Evolutionary conservation across 176 grass and related monocot genomes (phyloP).

Genomic region (Oryza brachyantha): DNA sequence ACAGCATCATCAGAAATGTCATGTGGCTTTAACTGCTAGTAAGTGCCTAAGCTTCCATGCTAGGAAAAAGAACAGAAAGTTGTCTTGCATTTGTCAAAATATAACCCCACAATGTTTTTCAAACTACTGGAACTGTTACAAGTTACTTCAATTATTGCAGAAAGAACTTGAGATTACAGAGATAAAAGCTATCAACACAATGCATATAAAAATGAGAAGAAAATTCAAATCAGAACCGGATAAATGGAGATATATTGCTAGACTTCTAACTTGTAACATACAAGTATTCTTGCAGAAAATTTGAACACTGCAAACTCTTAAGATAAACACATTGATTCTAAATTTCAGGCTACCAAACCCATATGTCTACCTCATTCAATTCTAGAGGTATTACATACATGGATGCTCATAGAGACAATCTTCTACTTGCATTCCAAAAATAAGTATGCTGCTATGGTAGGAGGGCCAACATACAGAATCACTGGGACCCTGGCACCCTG

Average conservation of each 20-base stretch:
- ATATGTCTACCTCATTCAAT: background rate
- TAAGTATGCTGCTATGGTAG: background rate
- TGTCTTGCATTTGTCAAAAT: background rate
- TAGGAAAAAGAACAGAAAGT: background rate
- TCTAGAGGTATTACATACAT: background rate
- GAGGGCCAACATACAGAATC: background rate
- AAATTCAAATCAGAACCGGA: background rate
- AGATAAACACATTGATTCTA: constrained; percentile 1
- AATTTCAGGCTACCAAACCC: background rate
- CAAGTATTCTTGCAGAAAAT: background rate
- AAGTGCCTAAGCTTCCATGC: constrained; percentile 1
- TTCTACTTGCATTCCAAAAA: background rate
- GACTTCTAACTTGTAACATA: background rate
- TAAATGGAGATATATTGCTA: background rate
- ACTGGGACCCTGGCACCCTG: background rate
- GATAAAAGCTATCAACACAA: background rate
- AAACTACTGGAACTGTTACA: background rate
- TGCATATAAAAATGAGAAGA: background rate
- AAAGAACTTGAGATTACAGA: background rate
- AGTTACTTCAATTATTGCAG: background rate
- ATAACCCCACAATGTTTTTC: background rate
- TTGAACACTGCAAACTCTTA: background rate
- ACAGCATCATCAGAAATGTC: background rate
- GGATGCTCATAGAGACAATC: background rate
- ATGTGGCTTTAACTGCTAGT: background rate